These are phyloP conservation scores for Lasiodiplodia hormozganensis DNA, from an alignment of 2,329 filamentous ascomycete genomes.

Conservation along the genomic window DNA sequence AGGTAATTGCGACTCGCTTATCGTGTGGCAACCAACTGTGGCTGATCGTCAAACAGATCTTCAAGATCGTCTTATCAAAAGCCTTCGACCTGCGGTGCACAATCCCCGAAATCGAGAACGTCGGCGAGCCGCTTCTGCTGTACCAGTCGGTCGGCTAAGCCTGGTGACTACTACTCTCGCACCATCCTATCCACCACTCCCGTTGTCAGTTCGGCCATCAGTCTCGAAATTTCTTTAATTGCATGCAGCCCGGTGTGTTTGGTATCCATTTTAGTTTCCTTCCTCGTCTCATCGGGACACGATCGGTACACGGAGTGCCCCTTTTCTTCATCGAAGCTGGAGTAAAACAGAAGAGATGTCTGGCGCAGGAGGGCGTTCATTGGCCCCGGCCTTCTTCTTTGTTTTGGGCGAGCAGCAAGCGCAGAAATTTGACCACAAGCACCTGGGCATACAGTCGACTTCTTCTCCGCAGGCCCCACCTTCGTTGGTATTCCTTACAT, in stretches of 20 bases:
- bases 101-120: conserved; percentile 97
- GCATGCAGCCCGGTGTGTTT: conserved; percentile 28
- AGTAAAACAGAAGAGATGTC: conserved; percentile 27
- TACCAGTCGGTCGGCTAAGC: conserved; percentile 62
- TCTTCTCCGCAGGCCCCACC: background rate
- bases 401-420: conserved; percentile 24
- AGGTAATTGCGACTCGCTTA: conserved; percentile 63
- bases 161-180: background rate
- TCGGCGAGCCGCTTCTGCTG: conserved; percentile 91
- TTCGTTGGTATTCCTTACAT: conserved; percentile 1
- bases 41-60: conserved; percentile 70
- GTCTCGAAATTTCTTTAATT: conserved; percentile 18
- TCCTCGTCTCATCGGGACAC: conserved; percentile 16
- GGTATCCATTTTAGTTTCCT: conserved; percentile 23
- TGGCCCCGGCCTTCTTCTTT: conserved; percentile 10
- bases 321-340: conserved; percentile 15
- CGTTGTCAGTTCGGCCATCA: conserved; percentile 16
- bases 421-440: conserved; percentile 15
- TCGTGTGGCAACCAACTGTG: conserved; percentile 10
- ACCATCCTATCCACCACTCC: background rate
- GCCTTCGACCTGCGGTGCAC: conserved; percentile 99
- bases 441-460: conserved; percentile 22
- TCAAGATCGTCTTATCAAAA: conserved; percentile 99
- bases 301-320: background rate
- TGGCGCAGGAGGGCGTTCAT: conserved; percentile 23